phyloP scores from a whole-genome alignment of 257 asterid species.

The Solanum paucissectum region DNA sequence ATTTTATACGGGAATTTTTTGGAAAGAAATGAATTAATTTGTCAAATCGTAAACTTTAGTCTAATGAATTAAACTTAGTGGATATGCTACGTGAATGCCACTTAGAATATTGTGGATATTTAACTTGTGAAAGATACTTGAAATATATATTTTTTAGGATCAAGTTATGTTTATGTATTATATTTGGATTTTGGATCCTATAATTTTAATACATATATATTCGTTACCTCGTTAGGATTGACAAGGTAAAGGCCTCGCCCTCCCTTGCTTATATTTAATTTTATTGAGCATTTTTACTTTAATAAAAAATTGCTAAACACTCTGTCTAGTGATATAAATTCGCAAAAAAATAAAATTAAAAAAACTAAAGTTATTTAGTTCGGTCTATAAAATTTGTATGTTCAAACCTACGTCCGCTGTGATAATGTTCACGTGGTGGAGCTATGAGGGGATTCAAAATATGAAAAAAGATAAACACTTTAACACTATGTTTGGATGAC shows the following conservation, averaged over 20 bases:
- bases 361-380: no score
- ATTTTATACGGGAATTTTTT: neutral
- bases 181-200: neutral
- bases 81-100: neutral
- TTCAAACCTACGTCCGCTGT: neutral
- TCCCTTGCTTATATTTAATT: no score
- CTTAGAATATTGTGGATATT: neutral
- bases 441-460: neutral
- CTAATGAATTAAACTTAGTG: neutral
- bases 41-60: neutral
- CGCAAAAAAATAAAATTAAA: accelerated
- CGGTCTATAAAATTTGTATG: no score
- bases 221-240: no score
- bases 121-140: neutral
- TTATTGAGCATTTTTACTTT: no score
- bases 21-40: neutral
- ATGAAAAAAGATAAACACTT: neutral
- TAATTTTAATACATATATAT: no score
- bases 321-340: no score
- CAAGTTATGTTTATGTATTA: neutral
- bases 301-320: accelerated
- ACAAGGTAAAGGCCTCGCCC: no score
- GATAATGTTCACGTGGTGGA: neutral
- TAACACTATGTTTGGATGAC: no score
- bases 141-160: neutral